These are phyloP conservation scores for Xylaria sp. DNA, from an alignment of 2,329 filamentous ascomycete genomes.

Conservation along the genomic window DNA sequence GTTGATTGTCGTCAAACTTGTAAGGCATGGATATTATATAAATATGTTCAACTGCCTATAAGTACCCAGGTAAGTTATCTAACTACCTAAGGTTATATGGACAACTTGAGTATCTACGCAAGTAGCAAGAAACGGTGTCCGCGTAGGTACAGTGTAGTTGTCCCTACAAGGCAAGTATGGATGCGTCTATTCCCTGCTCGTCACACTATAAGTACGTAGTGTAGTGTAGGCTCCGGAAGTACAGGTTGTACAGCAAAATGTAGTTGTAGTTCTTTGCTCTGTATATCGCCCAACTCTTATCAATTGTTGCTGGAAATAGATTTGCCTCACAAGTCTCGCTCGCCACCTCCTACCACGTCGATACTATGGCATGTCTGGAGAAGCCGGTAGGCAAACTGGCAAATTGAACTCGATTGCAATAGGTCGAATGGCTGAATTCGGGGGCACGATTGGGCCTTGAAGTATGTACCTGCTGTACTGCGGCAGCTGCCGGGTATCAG, in stretches of 20 bases:
- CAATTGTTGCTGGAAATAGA: conserved; percentile 18
- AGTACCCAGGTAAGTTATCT: no score
- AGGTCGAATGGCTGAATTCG: conserved; percentile 6
- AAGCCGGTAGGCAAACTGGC: background rate
- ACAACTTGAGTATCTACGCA: background rate
- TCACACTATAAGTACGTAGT: no score
- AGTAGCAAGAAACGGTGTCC: conserved; percentile 7
- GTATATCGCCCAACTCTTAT: conserved; percentile 12
- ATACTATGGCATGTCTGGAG: background rate
- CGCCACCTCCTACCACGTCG: background rate
- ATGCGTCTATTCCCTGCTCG: conserved; percentile 26
- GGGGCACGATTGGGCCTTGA: conserved; percentile 5
- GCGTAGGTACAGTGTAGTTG: conserved; percentile 11
- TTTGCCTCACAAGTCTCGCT: background rate
- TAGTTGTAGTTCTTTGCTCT: background rate
- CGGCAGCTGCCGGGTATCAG: conserved; percentile 25
- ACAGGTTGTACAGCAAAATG: conserved; percentile 3
- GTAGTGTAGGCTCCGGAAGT: conserved; percentile 12
- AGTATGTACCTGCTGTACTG: background rate
- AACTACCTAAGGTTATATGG: conserved; percentile 7
- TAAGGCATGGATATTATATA: background rate
- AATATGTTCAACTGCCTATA: background rate
- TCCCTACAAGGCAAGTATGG: conserved; percentile 8
- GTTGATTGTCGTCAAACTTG: background rate
- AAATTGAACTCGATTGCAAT: background rate